These are phyloP conservation scores for Ceratocystis destructans DNA, from an alignment of 2,329 filamentous ascomycete genomes.

Conservation along the genomic window DNA sequence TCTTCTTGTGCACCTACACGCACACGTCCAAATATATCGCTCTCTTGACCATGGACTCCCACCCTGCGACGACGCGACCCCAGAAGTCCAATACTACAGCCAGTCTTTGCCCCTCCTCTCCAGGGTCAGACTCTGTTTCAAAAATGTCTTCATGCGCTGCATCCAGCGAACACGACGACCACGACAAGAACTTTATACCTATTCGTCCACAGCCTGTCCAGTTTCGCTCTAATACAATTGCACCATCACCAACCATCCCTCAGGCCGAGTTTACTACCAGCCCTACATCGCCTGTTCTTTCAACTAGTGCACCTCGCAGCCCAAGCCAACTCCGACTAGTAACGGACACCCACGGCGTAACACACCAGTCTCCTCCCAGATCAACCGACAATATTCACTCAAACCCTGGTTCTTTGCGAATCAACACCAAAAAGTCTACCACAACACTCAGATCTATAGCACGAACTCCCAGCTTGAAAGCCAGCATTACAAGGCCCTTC, in stretches of 20 bases:
- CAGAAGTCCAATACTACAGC: not conserved
- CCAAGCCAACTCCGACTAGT: slow-evolving; percentile 20
- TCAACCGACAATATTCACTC: slow-evolving; percentile 1
- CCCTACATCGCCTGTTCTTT: slow-evolving; percentile 15
- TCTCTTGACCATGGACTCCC: slow-evolving; percentile 1
- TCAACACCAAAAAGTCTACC: slow-evolving; percentile 31
- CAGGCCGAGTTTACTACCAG: slow-evolving; percentile 19
- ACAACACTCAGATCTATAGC: slow-evolving; percentile 40
- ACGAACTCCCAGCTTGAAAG: slow-evolving; percentile 48
- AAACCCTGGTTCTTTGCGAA: slow-evolving; percentile 19
- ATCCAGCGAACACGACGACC: not conserved
- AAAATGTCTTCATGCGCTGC: not conserved
- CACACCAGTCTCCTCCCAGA: slow-evolving; percentile 20
- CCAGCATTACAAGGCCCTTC: slow-evolving; percentile 37
- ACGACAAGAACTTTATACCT: not conserved
- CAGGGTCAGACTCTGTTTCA: slow-evolving; percentile 8
- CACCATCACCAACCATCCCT: slow-evolving; percentile 16
- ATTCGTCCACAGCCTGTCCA: slow-evolving; percentile 11
- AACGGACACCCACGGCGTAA: slow-evolving; percentile 20
- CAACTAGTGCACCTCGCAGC: slow-evolving; percentile 17
- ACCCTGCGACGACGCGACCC: not conserved
- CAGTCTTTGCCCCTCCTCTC: not conserved
- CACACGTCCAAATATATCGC: not conserved
- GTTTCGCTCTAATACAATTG: slow-evolving; percentile 19
- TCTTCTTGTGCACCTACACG: not conserved